A percentile compares a stretch with the other conserved stretches of the same genome.
These are phyloP conservation scores for Diaporthe helianthi DNA, from an alignment of 2,329 filamentous ascomycete species.

Conservation along the genomic window DNA sequence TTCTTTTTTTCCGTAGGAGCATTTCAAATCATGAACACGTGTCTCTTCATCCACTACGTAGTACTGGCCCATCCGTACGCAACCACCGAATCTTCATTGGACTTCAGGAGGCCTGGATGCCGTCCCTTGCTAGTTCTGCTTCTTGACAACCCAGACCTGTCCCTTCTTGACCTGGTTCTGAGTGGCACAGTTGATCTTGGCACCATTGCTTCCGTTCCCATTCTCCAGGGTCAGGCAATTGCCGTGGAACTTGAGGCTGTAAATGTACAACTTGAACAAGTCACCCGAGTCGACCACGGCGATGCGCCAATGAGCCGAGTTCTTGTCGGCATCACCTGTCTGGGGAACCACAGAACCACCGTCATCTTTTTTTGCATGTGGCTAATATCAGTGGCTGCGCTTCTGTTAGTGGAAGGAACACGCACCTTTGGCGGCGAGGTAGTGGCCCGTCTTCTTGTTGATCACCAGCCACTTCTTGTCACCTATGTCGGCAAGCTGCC, in stretches of 20 bases:
- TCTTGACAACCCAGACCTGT: conserved; percentile 22
- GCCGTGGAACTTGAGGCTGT: conserved; percentile 21
- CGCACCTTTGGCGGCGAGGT: conserved; percentile 19
- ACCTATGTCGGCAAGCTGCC: conserved; percentile 25
- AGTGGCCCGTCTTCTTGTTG: conserved; percentile 30
- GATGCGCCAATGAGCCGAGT: conserved; percentile 20
- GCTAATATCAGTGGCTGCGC: background rate
- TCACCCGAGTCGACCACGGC: background rate
- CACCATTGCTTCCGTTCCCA: conserved; percentile 6
- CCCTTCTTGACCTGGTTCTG: conserved; percentile 21
- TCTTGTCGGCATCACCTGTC: conserved; percentile 19
- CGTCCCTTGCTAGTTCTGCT: conserved; percentile 20
- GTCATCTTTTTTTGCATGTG: conserved; percentile 16
- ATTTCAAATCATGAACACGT: too few relatives aligned
- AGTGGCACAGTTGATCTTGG: conserved; percentile 25
- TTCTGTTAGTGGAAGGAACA: background rate
- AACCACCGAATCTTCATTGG: too few relatives aligned
- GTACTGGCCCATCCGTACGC: too few relatives aligned
- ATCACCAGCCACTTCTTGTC: conserved; percentile 28
- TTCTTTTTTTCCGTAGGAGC: too few relatives aligned
- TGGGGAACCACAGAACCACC: conserved; percentile 15
- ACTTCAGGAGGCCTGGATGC: too few relatives aligned
- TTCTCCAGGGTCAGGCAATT: conserved; percentile 20
- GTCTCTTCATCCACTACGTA: too few relatives aligned
- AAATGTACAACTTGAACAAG: conserved; percentile 22